These are phyloP conservation scores for Termitomyces sp. DNA, from an alignment of 768 basidiomycete genomes.

Conservation along the genomic window DNA sequence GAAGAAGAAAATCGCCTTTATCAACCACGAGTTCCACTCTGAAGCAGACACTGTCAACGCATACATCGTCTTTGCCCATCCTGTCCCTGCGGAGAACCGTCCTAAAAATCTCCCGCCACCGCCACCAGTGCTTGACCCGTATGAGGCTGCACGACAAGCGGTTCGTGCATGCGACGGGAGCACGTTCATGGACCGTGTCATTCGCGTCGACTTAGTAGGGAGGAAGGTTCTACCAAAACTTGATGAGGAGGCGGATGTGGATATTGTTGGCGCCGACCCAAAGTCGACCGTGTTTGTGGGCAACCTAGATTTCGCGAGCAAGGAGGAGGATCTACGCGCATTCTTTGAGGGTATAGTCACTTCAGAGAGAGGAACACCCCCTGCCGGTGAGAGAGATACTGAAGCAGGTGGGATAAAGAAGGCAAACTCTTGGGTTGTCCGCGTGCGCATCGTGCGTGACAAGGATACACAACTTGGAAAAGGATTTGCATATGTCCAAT, in stretches of 20 bases:
- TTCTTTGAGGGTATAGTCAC: slow-evolving; percentile 83
- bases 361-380: slow-evolving; percentile 64
- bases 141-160: slow-evolving; percentile 61
- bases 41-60: slow-evolving; percentile 76
- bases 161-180: slow-evolving; percentile 65
- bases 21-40: slow-evolving; percentile 87
- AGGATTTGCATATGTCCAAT: slow-evolving; percentile 92
- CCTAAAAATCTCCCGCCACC: slow-evolving; percentile 51
- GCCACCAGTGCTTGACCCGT: slow-evolving; percentile 55
- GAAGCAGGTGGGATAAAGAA: slow-evolving; percentile 31
- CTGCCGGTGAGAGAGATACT: slow-evolving; percentile 21
- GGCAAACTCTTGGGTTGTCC: slow-evolving; percentile 63
- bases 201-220: slow-evolving; percentile 74
- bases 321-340: slow-evolving; percentile 82
- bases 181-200: slow-evolving; percentile 69
- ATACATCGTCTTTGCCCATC: slow-evolving; percentile 88
- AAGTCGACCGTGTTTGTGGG: slow-evolving; percentile 88
- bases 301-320: slow-evolving; percentile 87
- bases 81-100: slow-evolving; percentile 36
- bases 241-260: slow-evolving; percentile 20
- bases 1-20: slow-evolving; percentile 93
- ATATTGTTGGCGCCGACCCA: slow-evolving; percentile 53
- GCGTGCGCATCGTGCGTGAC: slow-evolving; percentile 87
- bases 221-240: slow-evolving; percentile 19
- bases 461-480: slow-evolving; percentile 92